Evolutionary conservation across 495 filamentous ascomycete genomes (phyloP).

Genomic region (Penicillium dipodomyicola): DNA sequence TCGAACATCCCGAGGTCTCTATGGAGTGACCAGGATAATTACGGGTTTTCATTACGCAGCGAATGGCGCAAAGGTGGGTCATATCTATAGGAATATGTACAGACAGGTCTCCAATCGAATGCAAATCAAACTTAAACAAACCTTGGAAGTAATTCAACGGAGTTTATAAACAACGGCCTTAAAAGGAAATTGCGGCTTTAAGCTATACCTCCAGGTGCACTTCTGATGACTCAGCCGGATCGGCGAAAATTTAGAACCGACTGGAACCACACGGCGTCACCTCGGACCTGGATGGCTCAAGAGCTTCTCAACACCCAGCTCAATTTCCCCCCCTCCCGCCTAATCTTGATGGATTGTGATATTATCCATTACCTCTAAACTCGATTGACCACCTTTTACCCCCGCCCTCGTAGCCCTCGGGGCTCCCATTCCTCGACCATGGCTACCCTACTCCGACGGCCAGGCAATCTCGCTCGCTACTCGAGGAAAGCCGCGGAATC

Average conservation of each 20-base stretch:
- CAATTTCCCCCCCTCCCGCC: conserved; percentile 10
- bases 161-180: conserved; percentile 2
- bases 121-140: background rate
- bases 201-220: background rate
- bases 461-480: conserved; percentile 62
- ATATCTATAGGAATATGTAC: background rate
- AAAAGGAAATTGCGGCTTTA: background rate
- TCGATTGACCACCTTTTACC: conserved; percentile 29
- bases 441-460: conserved; percentile 64
- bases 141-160: background rate
- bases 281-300: conserved; percentile 14
- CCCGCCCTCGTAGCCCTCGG: conserved; percentile 32
- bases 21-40: conserved; percentile 1
- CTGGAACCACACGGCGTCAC: conserved; percentile 26
- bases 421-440: conserved; percentile 52
- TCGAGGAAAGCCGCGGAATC: conserved; percentile 52
- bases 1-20: background rate
- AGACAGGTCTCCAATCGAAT: conserved; percentile 6
- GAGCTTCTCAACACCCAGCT: conserved; percentile 27
- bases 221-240: conserved; percentile 24
- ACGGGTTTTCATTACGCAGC: conserved; percentile 8
- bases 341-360: conserved; percentile 31
- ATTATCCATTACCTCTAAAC: conserved; percentile 22
- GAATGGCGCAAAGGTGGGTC: conserved; percentile 9
- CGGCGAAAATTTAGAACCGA: conserved; percentile 24